phyloP scores from a whole-genome alignment of 2,329 filamentous ascomycete genomes.

The Fusarium fracticaudum region DNA sequence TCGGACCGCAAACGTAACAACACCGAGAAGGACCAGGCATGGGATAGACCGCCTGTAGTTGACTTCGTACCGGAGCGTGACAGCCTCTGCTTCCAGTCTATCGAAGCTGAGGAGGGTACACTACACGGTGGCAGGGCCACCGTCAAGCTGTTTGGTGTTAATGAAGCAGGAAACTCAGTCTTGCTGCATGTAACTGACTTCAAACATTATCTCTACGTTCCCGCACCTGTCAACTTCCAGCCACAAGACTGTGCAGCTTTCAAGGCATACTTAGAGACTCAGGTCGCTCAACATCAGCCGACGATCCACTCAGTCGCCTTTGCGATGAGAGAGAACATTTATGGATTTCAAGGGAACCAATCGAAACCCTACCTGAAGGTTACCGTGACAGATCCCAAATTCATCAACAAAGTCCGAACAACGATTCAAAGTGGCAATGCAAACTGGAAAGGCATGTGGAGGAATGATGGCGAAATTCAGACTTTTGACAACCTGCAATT shows the following conservation, averaged over 20 bases:
- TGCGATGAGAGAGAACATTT: slow-evolving; percentile 88
- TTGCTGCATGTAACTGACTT: slow-evolving; percentile 96
- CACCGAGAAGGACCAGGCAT: slow-evolving; percentile 91
- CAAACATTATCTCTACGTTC: slow-evolving; percentile 94
- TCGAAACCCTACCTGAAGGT: slow-evolving; percentile 94
- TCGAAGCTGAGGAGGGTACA: slow-evolving; percentile 91
- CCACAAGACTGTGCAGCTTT: slow-evolving; percentile 81
- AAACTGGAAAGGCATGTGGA: slow-evolving; percentile 95
- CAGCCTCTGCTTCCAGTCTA: slow-evolving; percentile 90
- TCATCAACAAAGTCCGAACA: slow-evolving; percentile 78
- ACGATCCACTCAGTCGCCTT: slow-evolving; percentile 84
- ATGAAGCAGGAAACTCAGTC: slow-evolving; percentile 84
- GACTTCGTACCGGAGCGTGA: slow-evolving; percentile 67
- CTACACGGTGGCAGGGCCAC: slow-evolving; percentile 78
- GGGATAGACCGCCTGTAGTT: slow-evolving; percentile 72
- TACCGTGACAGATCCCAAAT: slow-evolving; percentile 88
- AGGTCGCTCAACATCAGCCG: slow-evolving; percentile 77
- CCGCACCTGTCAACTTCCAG: slow-evolving; percentile 84
- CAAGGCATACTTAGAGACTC: slow-evolving; percentile 81
- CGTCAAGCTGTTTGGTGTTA: slow-evolving; percentile 94
- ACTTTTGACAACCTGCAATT: slow-evolving; percentile 98
- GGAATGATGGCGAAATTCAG: slow-evolving; percentile 74
- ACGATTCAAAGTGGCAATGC: slow-evolving; percentile 79
- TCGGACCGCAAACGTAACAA: slow-evolving; percentile 85
- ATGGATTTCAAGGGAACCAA: slow-evolving; percentile 91